Percentiles rank a stretch among this genome's conserved stretches.
Conservation (phyloP, 2,329 filamentous ascomycete genomes). For the Fusarium virguliforme region DNA sequence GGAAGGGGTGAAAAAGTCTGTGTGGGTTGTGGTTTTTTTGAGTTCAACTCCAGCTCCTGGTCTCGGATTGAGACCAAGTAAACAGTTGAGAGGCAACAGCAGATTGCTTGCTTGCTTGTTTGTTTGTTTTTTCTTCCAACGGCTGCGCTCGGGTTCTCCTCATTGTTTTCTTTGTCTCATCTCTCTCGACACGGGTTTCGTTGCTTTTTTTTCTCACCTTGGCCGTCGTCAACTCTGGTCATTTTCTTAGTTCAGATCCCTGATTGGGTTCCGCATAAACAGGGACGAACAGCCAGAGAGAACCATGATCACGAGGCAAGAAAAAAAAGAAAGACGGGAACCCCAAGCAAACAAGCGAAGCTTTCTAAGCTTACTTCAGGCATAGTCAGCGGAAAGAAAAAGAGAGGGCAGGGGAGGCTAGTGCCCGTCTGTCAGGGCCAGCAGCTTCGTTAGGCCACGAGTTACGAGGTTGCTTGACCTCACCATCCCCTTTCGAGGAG, state of each 20-base stretch:
- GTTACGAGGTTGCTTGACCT: conserved; percentile 17
- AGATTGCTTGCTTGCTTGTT: conserved; percentile 14
- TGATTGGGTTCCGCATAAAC: conserved; percentile 27
- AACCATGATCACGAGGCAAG: conserved; percentile 36
- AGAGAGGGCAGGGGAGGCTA: conserved; percentile 29
- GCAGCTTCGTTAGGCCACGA: conserved; percentile 22
- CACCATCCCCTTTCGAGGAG: conserved; percentile 32
- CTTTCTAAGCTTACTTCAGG: conserved; percentile 25
- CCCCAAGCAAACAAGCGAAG: conserved; percentile 25
- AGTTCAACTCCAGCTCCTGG: conserved; percentile 37
- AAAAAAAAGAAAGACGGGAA: conserved; percentile 27
- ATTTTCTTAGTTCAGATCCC: conserved; percentile 6
- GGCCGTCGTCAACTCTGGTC: not conserved
- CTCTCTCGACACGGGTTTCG: conserved; percentile 26
- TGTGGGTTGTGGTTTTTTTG: conserved; percentile 37
- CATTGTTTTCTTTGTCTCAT: conserved; percentile 28
- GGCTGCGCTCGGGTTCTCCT: conserved; percentile 6
- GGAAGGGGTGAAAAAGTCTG: conserved; percentile 38
- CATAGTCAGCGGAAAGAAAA: conserved; percentile 33
- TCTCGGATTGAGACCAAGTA: conserved; percentile 22
- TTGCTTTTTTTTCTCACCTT: conserved; percentile 22
- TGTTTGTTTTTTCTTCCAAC: conserved; percentile 31
- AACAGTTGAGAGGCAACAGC: conserved; percentile 9
- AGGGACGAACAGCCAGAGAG: conserved; percentile 12
- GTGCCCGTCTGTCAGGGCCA: conserved; percentile 35